phyloP scores from a whole-genome alignment of 352 stramenopile genomes.

The Phytopythium sindhum region DNA sequence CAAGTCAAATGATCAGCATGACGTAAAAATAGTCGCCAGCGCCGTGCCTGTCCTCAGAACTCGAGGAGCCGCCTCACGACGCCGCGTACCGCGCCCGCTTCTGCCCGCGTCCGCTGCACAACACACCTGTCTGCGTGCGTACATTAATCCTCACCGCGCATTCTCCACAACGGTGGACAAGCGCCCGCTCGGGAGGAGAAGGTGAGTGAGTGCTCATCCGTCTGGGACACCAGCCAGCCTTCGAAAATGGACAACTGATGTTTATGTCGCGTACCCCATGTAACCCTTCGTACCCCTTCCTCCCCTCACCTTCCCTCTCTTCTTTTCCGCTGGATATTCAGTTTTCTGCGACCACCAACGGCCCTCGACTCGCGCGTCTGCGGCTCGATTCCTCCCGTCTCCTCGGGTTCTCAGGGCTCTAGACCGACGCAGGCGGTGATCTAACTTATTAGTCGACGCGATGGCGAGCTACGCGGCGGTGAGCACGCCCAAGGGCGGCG shows the following conservation, averaged over 20 bases:
- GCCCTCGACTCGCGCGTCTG: not conserved
- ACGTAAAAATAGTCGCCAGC: not conserved
- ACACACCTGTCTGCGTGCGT: too few species aligned
- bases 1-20: not conserved
- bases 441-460: not conserved
- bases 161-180: too few species aligned
- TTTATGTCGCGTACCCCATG: constrained; percentile 1
- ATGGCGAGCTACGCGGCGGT: constrained; percentile 45
- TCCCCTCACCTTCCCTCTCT: not conserved
- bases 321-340: constrained; percentile 5
- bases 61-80: not conserved
- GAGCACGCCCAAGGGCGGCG: constrained; percentile 44
- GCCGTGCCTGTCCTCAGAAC: not conserved
- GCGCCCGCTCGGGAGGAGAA: too few species aligned
- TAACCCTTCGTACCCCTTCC: not conserved
- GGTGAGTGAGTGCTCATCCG: not conserved
- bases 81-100: not conserved
- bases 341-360: constrained; percentile 3
- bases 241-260: not conserved
- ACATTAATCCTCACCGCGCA: too few species aligned
- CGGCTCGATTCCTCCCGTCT: not conserved
- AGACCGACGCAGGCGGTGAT: not conserved
- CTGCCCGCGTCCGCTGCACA: too few species aligned
- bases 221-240: not conserved
- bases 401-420: not conserved